phyloP scores from a whole-genome alignment of 2,329 filamentous ascomycete genomes.

The Colletotrichum musae region DNA sequence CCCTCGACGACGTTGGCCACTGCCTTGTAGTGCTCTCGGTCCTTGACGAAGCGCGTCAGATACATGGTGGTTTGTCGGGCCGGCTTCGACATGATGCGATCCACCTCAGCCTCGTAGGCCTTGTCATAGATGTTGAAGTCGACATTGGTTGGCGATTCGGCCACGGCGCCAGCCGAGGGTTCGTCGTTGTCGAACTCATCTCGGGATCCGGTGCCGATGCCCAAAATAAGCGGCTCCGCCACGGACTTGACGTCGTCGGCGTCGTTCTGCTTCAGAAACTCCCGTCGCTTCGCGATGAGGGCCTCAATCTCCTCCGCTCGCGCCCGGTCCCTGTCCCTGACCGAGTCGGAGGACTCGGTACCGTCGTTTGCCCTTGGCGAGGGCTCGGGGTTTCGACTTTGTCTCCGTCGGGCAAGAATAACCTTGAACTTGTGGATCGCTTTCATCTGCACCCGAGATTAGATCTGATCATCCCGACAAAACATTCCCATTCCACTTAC shows the following conservation, averaged over 20 bases:
- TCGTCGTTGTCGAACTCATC: conserved; percentile 61
- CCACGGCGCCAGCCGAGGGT: conserved; percentile 69
- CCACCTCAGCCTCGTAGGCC: conserved; percentile 87
- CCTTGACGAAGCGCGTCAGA: conserved; percentile 63
- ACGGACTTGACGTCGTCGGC: conserved; percentile 74
- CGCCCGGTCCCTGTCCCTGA: conserved; percentile 53
- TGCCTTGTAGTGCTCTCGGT: conserved; percentile 56
- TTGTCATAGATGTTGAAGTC: conserved; percentile 92
- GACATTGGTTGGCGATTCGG: conserved; percentile 86
- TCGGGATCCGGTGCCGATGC: conserved; percentile 78
- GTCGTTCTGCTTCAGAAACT: conserved; percentile 52
- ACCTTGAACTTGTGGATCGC: conserved; percentile 91
- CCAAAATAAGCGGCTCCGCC: conserved; percentile 76
- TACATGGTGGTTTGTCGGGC: conserved; percentile 61
- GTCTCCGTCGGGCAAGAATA: conserved; percentile 64
- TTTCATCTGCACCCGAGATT: conserved; percentile 75
- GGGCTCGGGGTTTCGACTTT: conserved; percentile 31
- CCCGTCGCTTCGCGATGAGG: conserved; percentile 63
- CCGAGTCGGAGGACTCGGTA: conserved; percentile 42
- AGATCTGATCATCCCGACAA: conserved; percentile 16
- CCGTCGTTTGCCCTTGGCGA: conserved; percentile 20
- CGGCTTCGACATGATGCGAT: conserved; percentile 72
- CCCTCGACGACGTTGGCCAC: conserved; percentile 56
- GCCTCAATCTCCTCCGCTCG: conserved; percentile 64
- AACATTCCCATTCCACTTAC: conserved; percentile 60